phyloP scores from a whole-genome alignment of 768 basidiomycete species.

The Gymnopilus junonius region DNA sequence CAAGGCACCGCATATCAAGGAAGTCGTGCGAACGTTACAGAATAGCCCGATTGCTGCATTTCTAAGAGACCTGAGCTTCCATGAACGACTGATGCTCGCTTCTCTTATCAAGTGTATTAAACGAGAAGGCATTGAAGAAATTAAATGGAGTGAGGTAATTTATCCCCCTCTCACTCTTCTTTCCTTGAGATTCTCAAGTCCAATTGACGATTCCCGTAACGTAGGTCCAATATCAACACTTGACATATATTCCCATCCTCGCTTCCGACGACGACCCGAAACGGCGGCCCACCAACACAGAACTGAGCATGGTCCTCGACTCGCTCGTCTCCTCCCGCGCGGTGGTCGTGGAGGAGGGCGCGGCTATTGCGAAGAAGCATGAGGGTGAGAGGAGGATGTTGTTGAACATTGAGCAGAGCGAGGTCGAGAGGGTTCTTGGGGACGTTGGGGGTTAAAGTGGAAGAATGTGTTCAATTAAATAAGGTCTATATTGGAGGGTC shows the following conservation, averaged over 20 bases:
- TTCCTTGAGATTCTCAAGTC: neutral
- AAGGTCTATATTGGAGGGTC: too few relatives aligned
- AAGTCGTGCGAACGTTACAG: conserved; percentile 85
- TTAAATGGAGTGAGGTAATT: conserved; percentile 80
- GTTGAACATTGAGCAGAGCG: conserved; percentile 82
- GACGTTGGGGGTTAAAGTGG: conserved; percentile 79
- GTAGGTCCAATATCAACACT: conserved; percentile 78
- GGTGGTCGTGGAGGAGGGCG: conserved; percentile 71
- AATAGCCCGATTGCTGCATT: conserved; percentile 90
- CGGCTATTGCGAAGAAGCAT: conserved; percentile 54
- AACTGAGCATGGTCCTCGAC: conserved; percentile 73
- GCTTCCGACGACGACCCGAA: conserved; percentile 59
- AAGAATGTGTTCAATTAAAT: conserved; percentile 51
- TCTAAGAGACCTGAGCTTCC: conserved; percentile 80
- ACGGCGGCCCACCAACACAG: conserved; percentile 60
- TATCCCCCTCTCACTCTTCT: conserved; percentile 10
- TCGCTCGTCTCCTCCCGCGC: conserved; percentile 80
- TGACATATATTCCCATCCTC: conserved; percentile 69
- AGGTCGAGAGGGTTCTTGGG: conserved; percentile 84
- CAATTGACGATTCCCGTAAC: conserved; percentile 7
- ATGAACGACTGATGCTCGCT: conserved; percentile 88
- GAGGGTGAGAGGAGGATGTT: conserved; percentile 72
- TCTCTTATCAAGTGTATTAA: conserved; percentile 82
- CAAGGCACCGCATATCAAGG: conserved; percentile 70
- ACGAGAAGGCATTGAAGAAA: conserved; percentile 85